A percentile compares a stretch with the other conserved stretches of the same genome.
phyloP scores from a whole-genome alignment of 306 rosid species.

The Medicago truncatula region DNA sequence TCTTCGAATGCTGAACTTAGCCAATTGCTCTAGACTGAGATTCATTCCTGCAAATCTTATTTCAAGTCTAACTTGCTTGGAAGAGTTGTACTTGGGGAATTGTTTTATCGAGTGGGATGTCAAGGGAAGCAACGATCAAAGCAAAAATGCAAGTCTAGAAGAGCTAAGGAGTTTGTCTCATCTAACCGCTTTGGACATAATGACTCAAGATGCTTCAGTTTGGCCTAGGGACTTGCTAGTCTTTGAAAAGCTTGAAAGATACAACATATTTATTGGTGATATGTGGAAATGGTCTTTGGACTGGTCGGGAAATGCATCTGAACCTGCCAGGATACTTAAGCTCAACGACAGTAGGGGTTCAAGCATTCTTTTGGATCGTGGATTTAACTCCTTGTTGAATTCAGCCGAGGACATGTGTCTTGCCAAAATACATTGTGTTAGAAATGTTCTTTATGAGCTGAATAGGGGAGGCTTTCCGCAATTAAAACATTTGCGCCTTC shows the following conservation, averaged over 20 bases:
- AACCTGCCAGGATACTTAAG: not conserved
- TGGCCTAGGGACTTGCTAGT: not conserved
- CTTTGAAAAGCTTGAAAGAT: slow-evolving; percentile 5
- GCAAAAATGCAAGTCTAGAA: not conserved
- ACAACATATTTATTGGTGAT: not conserved
- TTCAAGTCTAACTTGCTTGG: not conserved
- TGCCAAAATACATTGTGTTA: not conserved
- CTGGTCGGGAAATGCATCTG: not conserved
- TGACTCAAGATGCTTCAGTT: not conserved
- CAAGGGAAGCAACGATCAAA: not conserved
- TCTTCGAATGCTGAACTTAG: slow-evolving; percentile 2
- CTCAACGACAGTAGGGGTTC: not conserved
- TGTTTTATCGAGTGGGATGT: not conserved
- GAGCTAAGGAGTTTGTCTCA: slow-evolving; percentile 24
- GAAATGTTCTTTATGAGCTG: not conserved
- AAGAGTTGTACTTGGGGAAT: not conserved
- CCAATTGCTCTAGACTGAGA: not conserved
- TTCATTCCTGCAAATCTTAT: not conserved
- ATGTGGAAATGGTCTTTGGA: not conserved
- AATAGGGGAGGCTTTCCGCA: not conserved
- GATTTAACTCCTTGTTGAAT: not conserved
- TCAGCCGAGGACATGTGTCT: slow-evolving; percentile 1
- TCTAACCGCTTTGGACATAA: not conserved
- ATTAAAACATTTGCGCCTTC: not conserved
- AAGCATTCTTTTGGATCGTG: not conserved